Evolutionary conservation across 148 eudicot species (phyloP).

Genomic region (Vaccinium macrocarpon): DNA sequence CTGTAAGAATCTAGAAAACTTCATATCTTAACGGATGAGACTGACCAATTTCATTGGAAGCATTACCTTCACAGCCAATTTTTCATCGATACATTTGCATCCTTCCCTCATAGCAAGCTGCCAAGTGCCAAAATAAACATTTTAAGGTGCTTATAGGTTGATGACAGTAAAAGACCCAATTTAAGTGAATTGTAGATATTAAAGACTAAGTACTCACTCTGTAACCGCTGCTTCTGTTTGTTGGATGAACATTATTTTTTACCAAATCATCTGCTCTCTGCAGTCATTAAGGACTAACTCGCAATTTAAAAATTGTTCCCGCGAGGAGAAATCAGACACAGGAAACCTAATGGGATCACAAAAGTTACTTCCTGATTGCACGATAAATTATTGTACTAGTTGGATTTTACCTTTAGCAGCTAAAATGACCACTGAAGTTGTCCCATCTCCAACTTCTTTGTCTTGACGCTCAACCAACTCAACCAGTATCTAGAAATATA

Average conservation of each 20-base stretch:
- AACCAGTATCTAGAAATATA: constrained; percentile 61
- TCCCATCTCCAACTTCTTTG: constrained; percentile 99
- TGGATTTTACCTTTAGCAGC: constrained; percentile 80
- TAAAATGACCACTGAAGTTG: constrained; percentile 92
- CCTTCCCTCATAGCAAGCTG: constrained; percentile 99
- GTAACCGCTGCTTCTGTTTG: constrained; percentile 86
- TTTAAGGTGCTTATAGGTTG: neutral
- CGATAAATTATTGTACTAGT: neutral
- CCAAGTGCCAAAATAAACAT: constrained; percentile 7
- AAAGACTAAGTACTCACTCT: constrained; percentile 46
- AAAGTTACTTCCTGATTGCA: no score
- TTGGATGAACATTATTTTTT: constrained; percentile 89
- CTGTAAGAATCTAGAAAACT: no score
- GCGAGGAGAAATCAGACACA: no score
- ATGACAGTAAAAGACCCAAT: neutral
- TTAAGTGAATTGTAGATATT: neutral
- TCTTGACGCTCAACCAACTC: constrained; percentile 99
- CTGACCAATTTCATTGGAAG: neutral
- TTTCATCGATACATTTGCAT: constrained; percentile 93
- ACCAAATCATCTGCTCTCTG: constrained; percentile 96
- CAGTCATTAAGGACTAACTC: constrained; percentile 7
- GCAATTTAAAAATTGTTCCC: no score
- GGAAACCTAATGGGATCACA: no score
- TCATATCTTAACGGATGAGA: no score
- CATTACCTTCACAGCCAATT: constrained; percentile 78